Base-by-base conservation (phyloP, 1,284 basidiomycete genomes). In the Inonotus obliquus region DNA sequence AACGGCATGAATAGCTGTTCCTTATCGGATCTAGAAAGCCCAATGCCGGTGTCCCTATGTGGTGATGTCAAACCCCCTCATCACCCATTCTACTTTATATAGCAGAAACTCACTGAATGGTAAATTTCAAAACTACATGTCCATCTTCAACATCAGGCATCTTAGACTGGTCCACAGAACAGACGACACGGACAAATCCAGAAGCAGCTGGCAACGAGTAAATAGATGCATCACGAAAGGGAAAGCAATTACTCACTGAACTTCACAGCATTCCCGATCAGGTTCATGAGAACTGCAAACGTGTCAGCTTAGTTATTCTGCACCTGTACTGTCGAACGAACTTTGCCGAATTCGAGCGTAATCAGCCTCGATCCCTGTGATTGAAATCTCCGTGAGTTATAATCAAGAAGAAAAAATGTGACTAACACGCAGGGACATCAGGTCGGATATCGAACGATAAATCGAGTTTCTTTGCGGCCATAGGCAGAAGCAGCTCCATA, bases 231-330 rank as follows among this genome's bases (percentile, higher is more conserved):
- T 25, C 25, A 52, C 29, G 1, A 27, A 52, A 13, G 23, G n/a
- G 19, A 35, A 35, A n/a, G 32, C 25, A 4, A 32, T 4, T 35
- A 35, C 19, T 52, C 9, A 52, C 51, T 88, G 70, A 89, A 88
- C 67, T 89, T 89, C 59, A 89, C 84, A 10, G 86, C 86, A 68
- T 89, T 89, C 9, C 86, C 86, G 61, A 89, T 86, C 47, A 89
- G 72, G 68, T 89, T 89, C 86, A 87, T 87, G 35, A 88, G 73
- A 14, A 88, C 86, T 85, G 62, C 49, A 47, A 45, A 52, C 9
- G 63, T 41, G 27, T 60, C 29, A 65, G 55, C 49, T 38, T 25
- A 27, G 41, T 29, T 17, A 25, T 27, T 47, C 11, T 14, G 53
- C 17, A 27, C 17, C 41, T 54, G 4, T 17, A 11, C 29, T 25